Evolutionary conservation across 2,329 filamentous ascomycete species (phyloP), one percentile per base, ranked within the genome.

Genomic region (Apiospora aurea): DNA sequence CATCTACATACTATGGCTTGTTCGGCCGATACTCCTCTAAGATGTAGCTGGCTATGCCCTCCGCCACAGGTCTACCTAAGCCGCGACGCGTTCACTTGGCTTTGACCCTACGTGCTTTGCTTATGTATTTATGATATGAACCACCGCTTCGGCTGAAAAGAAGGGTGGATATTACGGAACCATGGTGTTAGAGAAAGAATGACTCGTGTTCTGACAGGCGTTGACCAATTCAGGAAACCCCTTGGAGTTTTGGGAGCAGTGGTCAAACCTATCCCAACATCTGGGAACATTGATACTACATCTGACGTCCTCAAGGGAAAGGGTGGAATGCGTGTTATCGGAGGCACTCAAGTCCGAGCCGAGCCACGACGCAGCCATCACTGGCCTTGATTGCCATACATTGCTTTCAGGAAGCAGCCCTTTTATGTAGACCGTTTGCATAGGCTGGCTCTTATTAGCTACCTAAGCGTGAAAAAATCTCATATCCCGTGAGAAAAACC

Each of bases 391-490:
- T 21, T 4, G 18, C 57, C 57, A 64, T 18, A 41, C 57, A 14
- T 64, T 41, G 57, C 57, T 64, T 61, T 64, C 57, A 64, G 34
- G 57, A 41, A 41, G 57, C 57, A 68, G 44, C 66, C 66, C 24
- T 38, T 38, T 47, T 34, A 68, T 44, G 43, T 68, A 68, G 66
- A 74, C 75, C 75, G 76, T 77, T 76, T 74, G 78, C 77, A 75
- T 76, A 79, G 75, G 77, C 79, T 77, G 75, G 57, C 57, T 79
- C 77, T 79, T 76, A 75, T 75, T 75, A 78, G 77, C 78, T 80
- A 80, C 77, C 77, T 77, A 73, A 71, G 77, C 76, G 72, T 73
- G 74, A 72, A 72, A 72, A 76, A 76, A 75, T 64, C 77, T 75
- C 76, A 75, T 77, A 73, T 75, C 72, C 75, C 76, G 75, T 75